Percentiles rank a stretch among this genome's conserved stretches.
Evolutionary conservation across 2,329 filamentous ascomycete genomes (phyloP).

Genomic region (Pyrenochaeta sp.): DNA sequence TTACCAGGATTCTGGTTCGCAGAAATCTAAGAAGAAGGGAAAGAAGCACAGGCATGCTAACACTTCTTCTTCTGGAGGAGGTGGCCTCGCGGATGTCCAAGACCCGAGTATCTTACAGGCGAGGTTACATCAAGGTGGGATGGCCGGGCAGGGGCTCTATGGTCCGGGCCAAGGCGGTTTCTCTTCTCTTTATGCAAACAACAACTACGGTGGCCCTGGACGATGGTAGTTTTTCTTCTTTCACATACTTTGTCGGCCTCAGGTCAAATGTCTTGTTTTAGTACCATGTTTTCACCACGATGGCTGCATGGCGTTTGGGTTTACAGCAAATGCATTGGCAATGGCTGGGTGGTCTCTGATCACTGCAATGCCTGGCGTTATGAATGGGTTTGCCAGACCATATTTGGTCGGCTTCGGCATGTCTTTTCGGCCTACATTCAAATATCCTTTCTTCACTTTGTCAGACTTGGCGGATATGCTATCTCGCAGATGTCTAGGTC

Average conservation of each 20-base stretch:
- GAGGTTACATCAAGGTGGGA: slow-evolving; percentile 89
- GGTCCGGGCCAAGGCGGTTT: slow-evolving; percentile 93
- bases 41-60: slow-evolving; percentile 99
- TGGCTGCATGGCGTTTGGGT: slow-evolving; percentile 49
- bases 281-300: slow-evolving; percentile 35
- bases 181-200: slow-evolving; percentile 79
- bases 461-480: slow-evolving; percentile 42
- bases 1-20: slow-evolving; percentile 85
- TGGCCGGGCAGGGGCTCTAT: slow-evolving; percentile 86
- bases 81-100: slow-evolving; percentile 99
- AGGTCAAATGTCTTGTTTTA: slow-evolving; percentile 42
- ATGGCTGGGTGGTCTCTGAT: slow-evolving; percentile 38
- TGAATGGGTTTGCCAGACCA: slow-evolving; percentile 39
- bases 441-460: slow-evolving; percentile 33
- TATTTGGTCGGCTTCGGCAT: slow-evolving; percentile 38
- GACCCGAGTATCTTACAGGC: slow-evolving; percentile 99
- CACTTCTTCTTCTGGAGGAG: slow-evolving; percentile 99
- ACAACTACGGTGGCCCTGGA: slow-evolving; percentile 54
- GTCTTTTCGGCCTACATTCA: slow-evolving; percentile 43
- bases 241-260: slow-evolving; percentile 38
- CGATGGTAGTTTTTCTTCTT: slow-evolving; percentile 48
- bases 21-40: slow-evolving; percentile 99
- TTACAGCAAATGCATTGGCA: slow-evolving; percentile 50
- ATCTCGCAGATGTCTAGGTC: slow-evolving; percentile 45
- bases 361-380: slow-evolving; percentile 48